A percentile compares a stretch with the other conserved stretches of the same genome.
Evolutionary conservation across 2,329 filamentous ascomycete species (phyloP).

Genomic region (Scleromitrula shiraiana): DNA sequence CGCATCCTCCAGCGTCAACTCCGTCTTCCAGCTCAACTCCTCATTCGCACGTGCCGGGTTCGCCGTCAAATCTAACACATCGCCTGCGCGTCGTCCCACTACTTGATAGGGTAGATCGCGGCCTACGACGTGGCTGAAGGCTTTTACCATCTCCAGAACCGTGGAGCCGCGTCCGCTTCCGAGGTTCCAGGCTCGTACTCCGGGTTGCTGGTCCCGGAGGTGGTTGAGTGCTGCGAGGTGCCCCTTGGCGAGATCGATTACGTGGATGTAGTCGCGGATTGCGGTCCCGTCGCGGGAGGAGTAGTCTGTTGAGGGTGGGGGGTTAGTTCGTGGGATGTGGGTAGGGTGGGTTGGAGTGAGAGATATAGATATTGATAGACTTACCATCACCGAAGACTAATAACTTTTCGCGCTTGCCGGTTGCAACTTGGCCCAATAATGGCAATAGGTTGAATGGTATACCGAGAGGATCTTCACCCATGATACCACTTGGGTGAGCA

Average conservation of each 20-base stretch:
- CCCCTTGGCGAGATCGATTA: conserved; percentile 78
- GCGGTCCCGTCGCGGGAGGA: conserved; percentile 81
- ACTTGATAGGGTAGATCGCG: conserved; percentile 82
- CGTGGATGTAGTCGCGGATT: conserved; percentile 97
- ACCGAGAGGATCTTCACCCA: conserved; percentile 96
- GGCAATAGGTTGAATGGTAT: conserved; percentile 94
- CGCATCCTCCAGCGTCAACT: conserved; percentile 83
- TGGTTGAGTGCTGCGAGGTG: conserved; percentile 87
- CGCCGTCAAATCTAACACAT: conserved; percentile 90
- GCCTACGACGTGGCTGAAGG: conserved; percentile 82
- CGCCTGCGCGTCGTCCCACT: conserved; percentile 71
- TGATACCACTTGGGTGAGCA: conserved; percentile 87
- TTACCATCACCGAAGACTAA: conserved; percentile 88
- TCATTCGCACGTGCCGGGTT: conserved; percentile 80
- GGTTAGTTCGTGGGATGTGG: not conserved
- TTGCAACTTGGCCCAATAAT: conserved; percentile 89
- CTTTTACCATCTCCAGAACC: conserved; percentile 94
- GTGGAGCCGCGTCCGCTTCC: conserved; percentile 92
- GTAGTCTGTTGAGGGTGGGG: conserved; percentile 57
- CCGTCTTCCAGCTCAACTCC: conserved; percentile 88
- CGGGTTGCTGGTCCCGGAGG: conserved; percentile 74
- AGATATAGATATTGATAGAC: conserved; percentile 24
- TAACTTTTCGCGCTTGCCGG: conserved; percentile 88
- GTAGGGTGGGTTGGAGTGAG: not conserved
- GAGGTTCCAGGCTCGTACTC: conserved; percentile 92